Conservation (phyloP, 1,139 yeast species). For the Pichia terricola region DNA sequence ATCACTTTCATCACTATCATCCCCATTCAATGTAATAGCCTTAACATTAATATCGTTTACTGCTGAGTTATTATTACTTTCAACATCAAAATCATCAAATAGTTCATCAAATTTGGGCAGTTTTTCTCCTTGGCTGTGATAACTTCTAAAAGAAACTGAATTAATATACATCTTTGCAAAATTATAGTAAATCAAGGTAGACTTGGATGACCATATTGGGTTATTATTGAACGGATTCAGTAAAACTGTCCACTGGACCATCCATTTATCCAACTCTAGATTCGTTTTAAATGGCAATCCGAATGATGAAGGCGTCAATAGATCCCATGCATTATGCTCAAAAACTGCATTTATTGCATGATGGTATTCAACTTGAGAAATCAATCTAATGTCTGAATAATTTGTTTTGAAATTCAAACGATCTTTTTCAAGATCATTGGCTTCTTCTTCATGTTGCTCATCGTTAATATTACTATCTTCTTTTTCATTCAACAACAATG, state of each 20-base stretch:
- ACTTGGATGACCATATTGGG: conserved; percentile 63
- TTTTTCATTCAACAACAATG: conserved; percentile 21
- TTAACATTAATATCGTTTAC: conserved; percentile 3
- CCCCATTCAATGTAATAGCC: conserved; percentile 3
- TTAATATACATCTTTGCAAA: conserved; percentile 71
- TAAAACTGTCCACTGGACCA: conserved; percentile 72
- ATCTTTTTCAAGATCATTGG: background rate
- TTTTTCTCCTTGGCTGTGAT: conserved; percentile 29
- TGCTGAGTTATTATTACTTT: conserved; percentile 2
- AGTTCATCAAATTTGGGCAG: conserved; percentile 34
- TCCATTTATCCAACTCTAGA: conserved; percentile 64
- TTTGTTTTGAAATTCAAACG: conserved; percentile 1
- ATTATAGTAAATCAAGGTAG: conserved; percentile 60
- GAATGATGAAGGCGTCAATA: conserved; percentile 48
- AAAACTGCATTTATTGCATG: conserved; percentile 56
- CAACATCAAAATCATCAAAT: conserved; percentile 21
- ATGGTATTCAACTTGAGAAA: conserved; percentile 64
- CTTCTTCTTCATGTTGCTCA: background rate
- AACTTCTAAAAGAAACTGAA: conserved; percentile 42
- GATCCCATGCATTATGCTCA: conserved; percentile 53
- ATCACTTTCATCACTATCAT: conserved; percentile 10
- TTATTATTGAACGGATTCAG: conserved; percentile 49
- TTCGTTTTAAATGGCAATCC: conserved; percentile 64
- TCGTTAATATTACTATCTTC: conserved; percentile 1
- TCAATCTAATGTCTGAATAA: conserved; percentile 49